These are phyloP conservation scores for Paracorniculantispora psalliotae DNA, from an alignment of 2,329 filamentous ascomycete genomes.

Conservation along the genomic window DNA sequence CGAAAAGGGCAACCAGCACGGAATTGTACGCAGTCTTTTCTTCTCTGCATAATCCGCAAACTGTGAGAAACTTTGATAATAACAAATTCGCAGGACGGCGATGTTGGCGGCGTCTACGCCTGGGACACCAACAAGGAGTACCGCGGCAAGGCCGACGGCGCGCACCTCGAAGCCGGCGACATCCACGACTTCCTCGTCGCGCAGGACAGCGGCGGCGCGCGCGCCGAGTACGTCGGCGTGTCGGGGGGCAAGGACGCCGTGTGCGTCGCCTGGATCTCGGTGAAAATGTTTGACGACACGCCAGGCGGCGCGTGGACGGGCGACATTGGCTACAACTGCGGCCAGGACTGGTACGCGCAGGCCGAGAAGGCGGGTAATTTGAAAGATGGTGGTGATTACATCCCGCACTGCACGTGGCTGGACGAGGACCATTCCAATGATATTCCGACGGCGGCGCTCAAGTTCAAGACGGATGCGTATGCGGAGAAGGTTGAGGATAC, in stretches of 20 bases:
- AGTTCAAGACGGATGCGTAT: constrained; percentile 7
- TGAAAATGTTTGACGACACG: constrained; percentile 11
- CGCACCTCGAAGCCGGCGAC: neutral
- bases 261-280: constrained; percentile 12
- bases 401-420: constrained; percentile 13
- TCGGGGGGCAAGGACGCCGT: constrained; percentile 7
- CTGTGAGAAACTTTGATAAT: neutral
- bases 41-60: too few species aligned
- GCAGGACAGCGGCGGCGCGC: constrained; percentile 3
- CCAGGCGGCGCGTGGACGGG: constrained; percentile 12
- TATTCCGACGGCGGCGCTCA: constrained; percentile 6
- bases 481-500: constrained; percentile 6
- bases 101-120: constrained; percentile 2
- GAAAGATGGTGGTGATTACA: neutral
- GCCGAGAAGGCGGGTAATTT: constrained; percentile 8
- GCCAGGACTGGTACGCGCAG: constrained; percentile 9
- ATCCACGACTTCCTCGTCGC: constrained; percentile 2
- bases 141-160: constrained; percentile 5
- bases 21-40: constrained; percentile 2
- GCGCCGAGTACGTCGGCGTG: constrained; percentile 12
- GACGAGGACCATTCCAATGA: constrained; percentile 12
- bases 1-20: neutral
- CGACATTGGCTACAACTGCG: constrained; percentile 9
- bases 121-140: constrained; percentile 13
- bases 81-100: neutral